A percentile compares a stretch with the other conserved stretches of the same genome.
These are phyloP conservation scores for Rosa lucieae DNA, from an alignment of 306 rosid genomes.

Conservation along the genomic window DNA sequence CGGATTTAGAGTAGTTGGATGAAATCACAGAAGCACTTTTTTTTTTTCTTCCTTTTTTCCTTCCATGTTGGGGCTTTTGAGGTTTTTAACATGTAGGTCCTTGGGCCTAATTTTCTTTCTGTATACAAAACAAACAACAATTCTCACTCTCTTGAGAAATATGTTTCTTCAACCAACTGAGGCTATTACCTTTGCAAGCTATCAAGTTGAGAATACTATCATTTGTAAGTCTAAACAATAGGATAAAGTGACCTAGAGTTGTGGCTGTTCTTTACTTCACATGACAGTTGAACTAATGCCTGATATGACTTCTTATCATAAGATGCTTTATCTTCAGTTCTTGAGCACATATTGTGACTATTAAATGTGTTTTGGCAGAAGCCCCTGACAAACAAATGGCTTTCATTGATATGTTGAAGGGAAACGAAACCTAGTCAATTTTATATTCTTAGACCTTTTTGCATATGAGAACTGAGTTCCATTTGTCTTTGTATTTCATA, in stretches of 20 bases:
- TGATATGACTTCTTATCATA: neutral
- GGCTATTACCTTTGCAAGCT: neutral
- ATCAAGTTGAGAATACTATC: neutral
- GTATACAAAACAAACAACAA: neutral
- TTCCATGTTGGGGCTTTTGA: neutral
- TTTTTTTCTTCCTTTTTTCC: neutral
- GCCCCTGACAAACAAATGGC: neutral
- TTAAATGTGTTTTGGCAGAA: neutral
- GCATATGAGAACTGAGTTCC: neutral
- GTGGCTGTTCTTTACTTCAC: neutral
- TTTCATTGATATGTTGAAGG: neutral
- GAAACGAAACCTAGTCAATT: neutral
- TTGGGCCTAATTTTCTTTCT: neutral
- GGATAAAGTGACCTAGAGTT: neutral
- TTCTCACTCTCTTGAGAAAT: neutral
- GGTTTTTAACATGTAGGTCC: neutral
- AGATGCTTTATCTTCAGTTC: neutral
- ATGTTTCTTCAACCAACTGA: neutral
- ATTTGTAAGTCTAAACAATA: constrained; percentile 11
- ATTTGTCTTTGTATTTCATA: neutral
- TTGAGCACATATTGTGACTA: neutral
- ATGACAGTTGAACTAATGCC: neutral
- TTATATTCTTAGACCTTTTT: constrained; percentile 1
- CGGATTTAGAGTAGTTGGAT: neutral
- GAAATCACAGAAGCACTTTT: constrained; percentile 11